Conservation (phyloP, 768 basidiomycete species). For the Leccinellum luteum region DNA sequence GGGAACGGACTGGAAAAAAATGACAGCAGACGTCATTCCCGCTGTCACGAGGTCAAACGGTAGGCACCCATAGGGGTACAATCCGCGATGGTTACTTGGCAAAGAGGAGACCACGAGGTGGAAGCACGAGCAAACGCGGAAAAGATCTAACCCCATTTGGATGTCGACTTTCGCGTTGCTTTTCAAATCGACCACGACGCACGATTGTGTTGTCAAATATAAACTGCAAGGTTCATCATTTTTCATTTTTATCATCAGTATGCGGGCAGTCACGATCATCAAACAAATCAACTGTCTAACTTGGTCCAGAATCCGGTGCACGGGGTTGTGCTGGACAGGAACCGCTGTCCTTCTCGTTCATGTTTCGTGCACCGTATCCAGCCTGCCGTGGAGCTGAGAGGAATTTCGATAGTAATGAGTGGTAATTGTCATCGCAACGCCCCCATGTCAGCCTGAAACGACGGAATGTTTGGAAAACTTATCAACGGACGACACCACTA, state of each 20-base stretch:
- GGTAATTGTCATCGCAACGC: not conserved
- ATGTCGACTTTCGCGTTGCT: slow-evolving; percentile 4
- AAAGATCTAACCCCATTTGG: not conserved
- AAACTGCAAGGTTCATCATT: slow-evolving; percentile 18
- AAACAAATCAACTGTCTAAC: slow-evolving; percentile 12
- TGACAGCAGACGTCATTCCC: slow-evolving; percentile 1
- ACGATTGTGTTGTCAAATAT: slow-evolving; percentile 3
- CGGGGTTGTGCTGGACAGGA: slow-evolving; percentile 3
- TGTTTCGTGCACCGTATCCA: slow-evolving; percentile 24
- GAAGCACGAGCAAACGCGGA: not conserved
- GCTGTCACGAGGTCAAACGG: not conserved
- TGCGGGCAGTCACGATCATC: slow-evolving; percentile 7
- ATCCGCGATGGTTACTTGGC: not conserved
- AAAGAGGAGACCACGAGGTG: slow-evolving; percentile 17
- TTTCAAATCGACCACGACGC: not conserved
- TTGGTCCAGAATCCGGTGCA: slow-evolving; percentile 13
- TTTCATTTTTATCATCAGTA: slow-evolving; percentile 11
- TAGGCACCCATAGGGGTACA: not conserved
- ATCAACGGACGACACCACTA: not conserved
- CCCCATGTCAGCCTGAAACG: slow-evolving; percentile 17
- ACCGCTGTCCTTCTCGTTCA: slow-evolving; percentile 8
- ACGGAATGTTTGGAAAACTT: slow-evolving; percentile 5
- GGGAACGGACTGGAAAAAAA: not conserved
- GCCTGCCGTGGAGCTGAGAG: slow-evolving; percentile 17
- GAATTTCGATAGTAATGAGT: slow-evolving; percentile 9